Conservation (phyloP, 345 rosid genomes). For the Brassica cretica region DNA sequence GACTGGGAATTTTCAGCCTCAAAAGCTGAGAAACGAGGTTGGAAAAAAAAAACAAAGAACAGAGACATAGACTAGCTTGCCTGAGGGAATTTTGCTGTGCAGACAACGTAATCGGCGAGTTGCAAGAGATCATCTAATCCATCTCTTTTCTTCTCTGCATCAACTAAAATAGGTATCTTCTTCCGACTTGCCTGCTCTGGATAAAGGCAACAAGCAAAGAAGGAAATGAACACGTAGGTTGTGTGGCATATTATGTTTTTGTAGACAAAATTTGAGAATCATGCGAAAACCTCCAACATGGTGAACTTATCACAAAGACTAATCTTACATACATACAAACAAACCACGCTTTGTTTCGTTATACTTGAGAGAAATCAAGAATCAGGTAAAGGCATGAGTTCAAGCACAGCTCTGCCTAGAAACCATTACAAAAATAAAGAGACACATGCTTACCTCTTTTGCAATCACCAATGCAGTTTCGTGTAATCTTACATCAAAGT, state of each 20-base stretch:
- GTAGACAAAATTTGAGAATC: neutral
- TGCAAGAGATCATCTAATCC: constrained; percentile 70
- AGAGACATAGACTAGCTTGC: constrained; percentile 37
- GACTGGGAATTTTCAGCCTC: neutral
- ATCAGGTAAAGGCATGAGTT: neutral
- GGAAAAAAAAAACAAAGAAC: neutral
- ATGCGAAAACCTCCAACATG: neutral
- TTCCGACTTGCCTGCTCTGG: constrained; percentile 77
- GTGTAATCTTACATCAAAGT: constrained; percentile 68
- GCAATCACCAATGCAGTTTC: constrained; percentile 67
- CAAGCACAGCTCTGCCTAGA: neutral
- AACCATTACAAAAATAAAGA: neutral
- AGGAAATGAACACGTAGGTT: constrained; percentile 23
- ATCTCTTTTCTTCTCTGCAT: constrained; percentile 77
- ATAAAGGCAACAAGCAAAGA: constrained; percentile 41
- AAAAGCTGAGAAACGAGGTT: neutral
- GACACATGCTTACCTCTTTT: constrained; percentile 58
- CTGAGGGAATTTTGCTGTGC: constrained; percentile 82
- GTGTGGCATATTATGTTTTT: constrained; percentile 1
- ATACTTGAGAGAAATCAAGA: neutral
- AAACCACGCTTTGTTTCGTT: constrained; percentile 10
- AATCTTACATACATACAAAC: constrained; percentile 2
- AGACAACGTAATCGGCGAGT: constrained; percentile 65
- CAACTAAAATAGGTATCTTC: constrained; percentile 75
- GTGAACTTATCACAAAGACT: constrained; percentile 5